Evolutionary conservation across 1,284 basidiomycete species (phyloP).

Genomic region (Marasmius tenuissimus): DNA sequence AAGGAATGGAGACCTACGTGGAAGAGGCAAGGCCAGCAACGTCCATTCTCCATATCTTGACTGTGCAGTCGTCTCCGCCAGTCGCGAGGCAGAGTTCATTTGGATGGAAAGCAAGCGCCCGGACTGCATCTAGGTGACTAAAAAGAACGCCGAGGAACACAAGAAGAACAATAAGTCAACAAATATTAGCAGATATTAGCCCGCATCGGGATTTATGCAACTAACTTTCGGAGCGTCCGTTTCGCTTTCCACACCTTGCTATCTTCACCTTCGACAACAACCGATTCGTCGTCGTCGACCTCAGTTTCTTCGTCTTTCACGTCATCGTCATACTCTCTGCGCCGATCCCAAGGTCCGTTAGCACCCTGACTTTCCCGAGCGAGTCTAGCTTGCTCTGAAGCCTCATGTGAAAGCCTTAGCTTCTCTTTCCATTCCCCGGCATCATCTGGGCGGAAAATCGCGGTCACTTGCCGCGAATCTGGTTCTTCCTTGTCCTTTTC

Average conservation of each 20-base stretch:
- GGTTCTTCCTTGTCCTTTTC: conserved; percentile 51
- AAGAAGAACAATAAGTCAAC: not conserved
- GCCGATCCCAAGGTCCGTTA: conserved; percentile 38
- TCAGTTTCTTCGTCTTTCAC: conserved; percentile 60
- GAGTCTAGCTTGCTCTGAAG: conserved; percentile 46
- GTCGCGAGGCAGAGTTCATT: conserved; percentile 83
- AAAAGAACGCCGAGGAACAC: conserved; percentile 8
- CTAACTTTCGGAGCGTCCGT: conserved; percentile 84
- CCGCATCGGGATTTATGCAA: conserved; percentile 18
- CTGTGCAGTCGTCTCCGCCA: conserved; percentile 92
- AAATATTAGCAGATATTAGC: not conserved
- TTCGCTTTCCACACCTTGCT: conserved; percentile 82
- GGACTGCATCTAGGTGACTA: conserved; percentile 93
- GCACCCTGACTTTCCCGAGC: conserved; percentile 35
- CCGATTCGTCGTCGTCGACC: conserved; percentile 68
- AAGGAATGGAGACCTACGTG: conserved; percentile 47
- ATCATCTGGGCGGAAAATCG: conserved; percentile 85
- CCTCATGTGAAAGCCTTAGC: conserved; percentile 61
- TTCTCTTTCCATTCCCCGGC: conserved; percentile 83
- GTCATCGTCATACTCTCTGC: conserved; percentile 45
- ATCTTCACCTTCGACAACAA: conserved; percentile 64
- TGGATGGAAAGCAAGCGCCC: conserved; percentile 87
- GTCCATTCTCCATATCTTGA: conserved; percentile 95
- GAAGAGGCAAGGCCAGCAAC: conserved; percentile 69
- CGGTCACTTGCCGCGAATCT: conserved; percentile 64